A percentile compares a stretch with the other conserved stretches of the same genome.
Conservation (phyloP, 805 yeast species). For the Monosporozyma solicola region DNA sequence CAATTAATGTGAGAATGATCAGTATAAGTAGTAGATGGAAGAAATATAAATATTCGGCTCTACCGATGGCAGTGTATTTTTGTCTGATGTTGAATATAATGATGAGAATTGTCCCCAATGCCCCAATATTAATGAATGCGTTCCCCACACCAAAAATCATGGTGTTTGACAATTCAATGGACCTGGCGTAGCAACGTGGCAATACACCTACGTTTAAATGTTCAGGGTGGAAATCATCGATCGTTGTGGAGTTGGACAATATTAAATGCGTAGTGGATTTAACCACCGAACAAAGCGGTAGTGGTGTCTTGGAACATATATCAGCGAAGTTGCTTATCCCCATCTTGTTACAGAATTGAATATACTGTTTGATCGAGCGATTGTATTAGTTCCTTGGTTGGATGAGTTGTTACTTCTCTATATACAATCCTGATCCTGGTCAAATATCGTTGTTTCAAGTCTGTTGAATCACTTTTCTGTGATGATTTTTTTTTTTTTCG, state of each 20-base stretch:
- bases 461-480: too few species aligned
- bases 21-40: constrained; percentile 52
- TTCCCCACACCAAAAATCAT: constrained; percentile 83
- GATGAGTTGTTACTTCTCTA: too few species aligned
- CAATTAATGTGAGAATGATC: constrained; percentile 59
- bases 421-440: background rate
- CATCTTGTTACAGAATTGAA: constrained; percentile 9
- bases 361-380: background rate
- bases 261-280: constrained; percentile 37
- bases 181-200: constrained; percentile 74
- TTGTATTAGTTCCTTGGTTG: background rate
- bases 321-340: constrained; percentile 23
- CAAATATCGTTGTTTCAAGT: background rate
- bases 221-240: constrained; percentile 15
- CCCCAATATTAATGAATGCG: constrained; percentile 75
- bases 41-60: constrained; percentile 74
- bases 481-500: too few species aligned
- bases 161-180: constrained; percentile 84
- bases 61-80: constrained; percentile 91
- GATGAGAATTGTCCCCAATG: constrained; percentile 53
- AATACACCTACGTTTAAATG: constrained; percentile 50
- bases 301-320: constrained; percentile 58
- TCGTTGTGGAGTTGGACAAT: constrained; percentile 16
- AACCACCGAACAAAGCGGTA: constrained; percentile 74
- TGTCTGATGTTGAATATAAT: constrained; percentile 69